Percentiles rank a stretch among this genome's conserved stretches.
Conservation (phyloP, 441 rosid species). For the Populus hybrid region DNA sequence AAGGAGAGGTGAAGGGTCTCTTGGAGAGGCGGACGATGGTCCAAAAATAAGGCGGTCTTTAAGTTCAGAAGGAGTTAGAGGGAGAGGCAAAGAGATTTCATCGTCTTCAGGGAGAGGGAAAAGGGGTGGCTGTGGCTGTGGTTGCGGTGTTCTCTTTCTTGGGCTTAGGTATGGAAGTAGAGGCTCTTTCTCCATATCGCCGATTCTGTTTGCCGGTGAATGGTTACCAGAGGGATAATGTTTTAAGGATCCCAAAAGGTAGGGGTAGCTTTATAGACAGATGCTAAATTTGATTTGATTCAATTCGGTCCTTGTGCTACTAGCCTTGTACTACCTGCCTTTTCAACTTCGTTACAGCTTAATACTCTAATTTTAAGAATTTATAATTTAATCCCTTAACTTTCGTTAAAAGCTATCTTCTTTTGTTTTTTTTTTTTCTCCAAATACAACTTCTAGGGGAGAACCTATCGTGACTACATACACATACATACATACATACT, state of each 20-base stretch:
- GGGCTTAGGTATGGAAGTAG: constrained; percentile 40
- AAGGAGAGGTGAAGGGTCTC: constrained; percentile 33
- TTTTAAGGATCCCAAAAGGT: background rate
- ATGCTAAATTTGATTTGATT: background rate
- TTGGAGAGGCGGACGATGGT: constrained; percentile 37
- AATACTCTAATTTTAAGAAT: background rate
- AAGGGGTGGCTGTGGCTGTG: constrained; percentile 28
- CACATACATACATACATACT: too few relatives aligned
- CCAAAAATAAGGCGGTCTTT: constrained; percentile 86
- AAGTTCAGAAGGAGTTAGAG: constrained; percentile 62
- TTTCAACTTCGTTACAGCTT: background rate
- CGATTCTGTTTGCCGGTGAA: background rate
- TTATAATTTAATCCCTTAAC: background rate
- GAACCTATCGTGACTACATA: too few relatives aligned
- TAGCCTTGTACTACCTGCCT: background rate
- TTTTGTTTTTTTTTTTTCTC: too few relatives aligned
- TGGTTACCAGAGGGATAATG: background rate
- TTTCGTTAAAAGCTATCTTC: too few relatives aligned
- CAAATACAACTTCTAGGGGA: too few relatives aligned
- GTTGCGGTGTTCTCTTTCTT: constrained; percentile 23
- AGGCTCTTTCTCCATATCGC: constrained; percentile 58
- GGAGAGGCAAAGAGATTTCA: constrained; percentile 55
- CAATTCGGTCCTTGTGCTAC: background rate
- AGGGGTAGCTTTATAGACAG: background rate
- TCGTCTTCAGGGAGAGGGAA: constrained; percentile 68